A percentile compares a stretch with the other conserved stretches of the same genome.
These are phyloP conservation scores for Heterobasidion annosum DNA, from an alignment of 1,284 basidiomycete species.

Conservation along the genomic window DNA sequence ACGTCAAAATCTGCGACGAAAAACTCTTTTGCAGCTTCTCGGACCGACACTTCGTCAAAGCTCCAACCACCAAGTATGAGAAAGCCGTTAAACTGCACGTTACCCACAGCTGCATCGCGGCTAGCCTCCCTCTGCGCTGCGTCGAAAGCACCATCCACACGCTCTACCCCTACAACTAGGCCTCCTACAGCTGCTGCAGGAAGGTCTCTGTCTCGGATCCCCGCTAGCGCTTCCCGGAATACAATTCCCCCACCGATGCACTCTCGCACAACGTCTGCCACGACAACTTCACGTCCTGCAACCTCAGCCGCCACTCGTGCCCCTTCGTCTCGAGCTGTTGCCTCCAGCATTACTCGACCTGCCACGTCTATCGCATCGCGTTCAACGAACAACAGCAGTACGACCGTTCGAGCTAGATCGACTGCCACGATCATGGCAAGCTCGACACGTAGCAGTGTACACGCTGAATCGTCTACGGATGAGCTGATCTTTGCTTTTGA, in stretches of 20 bases:
- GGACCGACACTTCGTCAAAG: background rate
- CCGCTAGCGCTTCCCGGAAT: background rate
- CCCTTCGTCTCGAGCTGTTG: background rate
- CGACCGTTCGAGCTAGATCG: background rate
- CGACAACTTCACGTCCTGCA: constrained; percentile 1
- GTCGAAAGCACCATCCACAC: background rate
- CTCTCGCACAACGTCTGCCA: background rate
- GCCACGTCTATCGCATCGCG: constrained; percentile 1
- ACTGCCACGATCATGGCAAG: background rate
- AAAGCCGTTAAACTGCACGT: background rate
- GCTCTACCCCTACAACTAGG: background rate
- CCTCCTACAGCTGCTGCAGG: background rate
- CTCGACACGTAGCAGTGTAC: background rate
- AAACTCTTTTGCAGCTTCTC: background rate
- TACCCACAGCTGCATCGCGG: background rate
- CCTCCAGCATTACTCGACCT: background rate
- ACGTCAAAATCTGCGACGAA: constrained; percentile 1
- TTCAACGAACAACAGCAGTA: background rate
- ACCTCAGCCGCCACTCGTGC: constrained; percentile 1
- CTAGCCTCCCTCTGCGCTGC: background rate
- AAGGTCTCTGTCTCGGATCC: too few relatives aligned
- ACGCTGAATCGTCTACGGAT: background rate
- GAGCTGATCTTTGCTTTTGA: constrained; percentile 8
- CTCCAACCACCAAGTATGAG: background rate
- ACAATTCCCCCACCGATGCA: background rate